Base-by-base conservation (phyloP, 1,139 yeast genomes). In the Hanseniaspora uvarum region DNA sequence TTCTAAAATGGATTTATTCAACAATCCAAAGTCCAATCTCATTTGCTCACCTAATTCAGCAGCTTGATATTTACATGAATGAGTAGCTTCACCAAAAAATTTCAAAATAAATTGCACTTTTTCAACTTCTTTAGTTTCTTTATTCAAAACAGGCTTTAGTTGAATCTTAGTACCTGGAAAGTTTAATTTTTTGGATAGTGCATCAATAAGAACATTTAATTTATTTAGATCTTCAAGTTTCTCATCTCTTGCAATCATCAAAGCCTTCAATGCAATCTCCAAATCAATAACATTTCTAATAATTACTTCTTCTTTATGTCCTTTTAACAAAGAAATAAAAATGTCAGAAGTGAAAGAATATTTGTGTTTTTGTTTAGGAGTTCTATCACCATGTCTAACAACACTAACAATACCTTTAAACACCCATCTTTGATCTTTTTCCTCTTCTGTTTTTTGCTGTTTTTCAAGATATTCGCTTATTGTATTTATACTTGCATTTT, bases 41-140 rank as follows among this genome's bases (percentile, higher is more conserved):
- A 85, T 78, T 68, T 89, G 96, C 62, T 92, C 97, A 54, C 98
- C 99, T 23, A 92, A 79, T 69, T 94, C 99, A 31, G 83, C 77
- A 0, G 96, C 95, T 70, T 94, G 99, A 66, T 87, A 86, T 57
- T 83, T 78, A 0, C 98, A 97, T 10, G 97, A 88, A 67, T 94
- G 99, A 1, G 99, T 94, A 10, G 98, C 96, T 68, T 94, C 99
- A 59, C 99, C 99, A 62, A 98, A 98, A 98, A 98, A 94, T 67
- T 94, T 94, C 62, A 92, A 74, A 59, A 92, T 94, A 59, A 94
- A 81, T 68, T 94, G 98, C 23, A 92, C 96, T 65, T 94, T 94
- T 60, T 89, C 97, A 19, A 92, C 94, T 52, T 84, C 89, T 10
- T 79, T 78, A 2, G 48, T 49, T 40, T 79, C 83, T 8, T 73